A percentile compares a stretch with the other conserved stretches of the same genome.
Conservation (phyloP, 139 green algal species). For the Chlorella sp. region DNA sequence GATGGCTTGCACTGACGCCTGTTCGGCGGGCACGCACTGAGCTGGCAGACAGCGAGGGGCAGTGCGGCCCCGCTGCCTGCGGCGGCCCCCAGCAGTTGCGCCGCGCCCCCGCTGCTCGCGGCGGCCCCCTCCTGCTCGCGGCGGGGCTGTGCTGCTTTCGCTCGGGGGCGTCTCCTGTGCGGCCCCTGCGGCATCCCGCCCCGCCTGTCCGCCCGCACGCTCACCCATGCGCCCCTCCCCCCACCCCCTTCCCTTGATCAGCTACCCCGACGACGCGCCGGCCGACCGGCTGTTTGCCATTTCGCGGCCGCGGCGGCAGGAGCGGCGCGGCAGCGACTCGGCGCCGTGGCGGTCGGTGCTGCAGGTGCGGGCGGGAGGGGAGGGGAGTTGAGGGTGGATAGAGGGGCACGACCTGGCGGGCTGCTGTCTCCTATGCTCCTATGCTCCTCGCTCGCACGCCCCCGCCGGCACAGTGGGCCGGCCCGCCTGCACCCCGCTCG, state of each 20-base stretch:
- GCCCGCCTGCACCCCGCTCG: too few relatives aligned
- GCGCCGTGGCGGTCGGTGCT: conserved; percentile 29
- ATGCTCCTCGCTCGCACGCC: too few relatives aligned
- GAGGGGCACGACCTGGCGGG: background rate
- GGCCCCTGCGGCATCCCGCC: background rate
- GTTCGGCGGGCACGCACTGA: background rate
- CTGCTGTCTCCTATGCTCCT: background rate
- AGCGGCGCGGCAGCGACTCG: conserved; percentile 39
- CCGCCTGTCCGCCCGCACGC: background rate
- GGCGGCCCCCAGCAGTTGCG: too few relatives aligned
- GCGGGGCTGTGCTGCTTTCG: too few relatives aligned
- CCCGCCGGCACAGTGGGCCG: too few relatives aligned
- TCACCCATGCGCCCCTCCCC: background rate
- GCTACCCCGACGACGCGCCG: conserved; percentile 33
- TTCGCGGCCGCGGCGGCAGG: conserved; percentile 45
- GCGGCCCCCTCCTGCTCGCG: too few relatives aligned
- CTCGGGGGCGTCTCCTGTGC: background rate
- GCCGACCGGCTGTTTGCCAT: conserved; percentile 40
- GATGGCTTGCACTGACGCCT: too few relatives aligned
- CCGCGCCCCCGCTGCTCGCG: too few relatives aligned
- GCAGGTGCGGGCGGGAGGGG: conserved; percentile 30
- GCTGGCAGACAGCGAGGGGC: too few relatives aligned
- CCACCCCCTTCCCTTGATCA: background rate
- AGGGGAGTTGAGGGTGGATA: background rate
- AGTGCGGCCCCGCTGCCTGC: too few relatives aligned